phyloP scores from a whole-genome alignment of 345 rosid species.

The Linum tenue region DNA sequence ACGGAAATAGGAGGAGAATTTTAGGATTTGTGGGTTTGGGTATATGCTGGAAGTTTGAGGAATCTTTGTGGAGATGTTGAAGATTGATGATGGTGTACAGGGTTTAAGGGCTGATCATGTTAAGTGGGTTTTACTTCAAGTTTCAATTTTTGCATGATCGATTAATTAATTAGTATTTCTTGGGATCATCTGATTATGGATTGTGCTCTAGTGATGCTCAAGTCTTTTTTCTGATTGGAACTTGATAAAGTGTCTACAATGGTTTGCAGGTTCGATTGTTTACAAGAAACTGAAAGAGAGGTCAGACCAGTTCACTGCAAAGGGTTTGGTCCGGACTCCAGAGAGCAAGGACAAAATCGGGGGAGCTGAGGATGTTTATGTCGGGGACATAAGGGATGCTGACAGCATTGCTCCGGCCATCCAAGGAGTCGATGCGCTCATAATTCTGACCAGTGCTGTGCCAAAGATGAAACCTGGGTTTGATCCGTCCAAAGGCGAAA shows the following conservation, averaged over 20 bases:
- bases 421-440: constrained; percentile 62
- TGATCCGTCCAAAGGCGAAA: constrained; percentile 73
- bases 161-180: background rate
- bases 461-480: constrained; percentile 77
- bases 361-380: constrained; percentile 60
- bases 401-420: constrained; percentile 49
- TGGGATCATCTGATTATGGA: background rate
- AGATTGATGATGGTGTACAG: background rate
- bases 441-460: constrained; percentile 87
- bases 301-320: constrained; percentile 51
- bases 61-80: background rate
- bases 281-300: constrained; percentile 82
- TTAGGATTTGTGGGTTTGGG: background rate
- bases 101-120: too few species aligned
- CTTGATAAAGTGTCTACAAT: background rate
- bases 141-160: too few species aligned
- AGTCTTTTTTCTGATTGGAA: background rate
- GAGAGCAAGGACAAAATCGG: constrained; percentile 85
- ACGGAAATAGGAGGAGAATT: background rate
- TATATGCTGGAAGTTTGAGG: background rate
- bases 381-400: constrained; percentile 67
- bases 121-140: too few species aligned
- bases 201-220: background rate
- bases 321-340: constrained; percentile 72
- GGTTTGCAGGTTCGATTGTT: constrained; percentile 63